Evolutionary conservation across 139 green algal species (phyloP).

Genomic region (Volvox africanus): DNA sequence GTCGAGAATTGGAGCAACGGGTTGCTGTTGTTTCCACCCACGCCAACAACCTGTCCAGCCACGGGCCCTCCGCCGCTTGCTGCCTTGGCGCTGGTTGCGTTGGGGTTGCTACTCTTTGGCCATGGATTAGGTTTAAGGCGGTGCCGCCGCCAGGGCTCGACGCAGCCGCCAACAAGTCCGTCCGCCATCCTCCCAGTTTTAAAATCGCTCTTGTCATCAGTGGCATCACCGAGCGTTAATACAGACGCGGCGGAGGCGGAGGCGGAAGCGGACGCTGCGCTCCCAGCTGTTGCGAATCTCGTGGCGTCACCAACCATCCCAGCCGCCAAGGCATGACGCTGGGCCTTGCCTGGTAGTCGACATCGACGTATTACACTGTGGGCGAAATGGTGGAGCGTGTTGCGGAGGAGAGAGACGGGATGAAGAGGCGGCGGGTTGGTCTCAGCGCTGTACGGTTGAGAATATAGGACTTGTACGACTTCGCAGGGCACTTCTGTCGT

Average conservation of each 20-base stretch:
- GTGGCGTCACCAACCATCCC: no score
- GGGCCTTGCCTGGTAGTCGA: neutral
- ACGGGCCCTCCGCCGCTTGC: no score
- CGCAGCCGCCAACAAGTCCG: neutral
- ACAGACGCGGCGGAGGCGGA: neutral
- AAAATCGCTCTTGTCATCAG: neutral
- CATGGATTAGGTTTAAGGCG: neutral
- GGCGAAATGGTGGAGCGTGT: constrained; percentile 31
- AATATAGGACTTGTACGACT: constrained; percentile 33
- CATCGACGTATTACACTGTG: neutral
- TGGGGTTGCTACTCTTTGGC: neutral
- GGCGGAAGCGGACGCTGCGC: neutral
- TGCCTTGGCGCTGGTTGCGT: no score
- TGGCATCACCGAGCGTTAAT: neutral
- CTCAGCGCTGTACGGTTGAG: constrained; percentile 4
- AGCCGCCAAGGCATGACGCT: neutral
- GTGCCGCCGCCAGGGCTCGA: neutral
- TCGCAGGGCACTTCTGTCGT: constrained; percentile 1
- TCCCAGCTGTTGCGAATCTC: no score
- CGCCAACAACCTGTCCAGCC: no score
- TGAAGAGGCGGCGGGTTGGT: constrained; percentile 28
- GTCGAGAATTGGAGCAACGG: no score
- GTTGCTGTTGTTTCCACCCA: no score
- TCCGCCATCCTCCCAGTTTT: no score
- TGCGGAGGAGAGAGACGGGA: constrained; percentile 23